A percentile compares a stretch with the other conserved stretches of the same genome.
Evolutionary conservation across 2,329 filamentous ascomycete genomes (phyloP).

Genomic region (Eutypella sp.): DNA sequence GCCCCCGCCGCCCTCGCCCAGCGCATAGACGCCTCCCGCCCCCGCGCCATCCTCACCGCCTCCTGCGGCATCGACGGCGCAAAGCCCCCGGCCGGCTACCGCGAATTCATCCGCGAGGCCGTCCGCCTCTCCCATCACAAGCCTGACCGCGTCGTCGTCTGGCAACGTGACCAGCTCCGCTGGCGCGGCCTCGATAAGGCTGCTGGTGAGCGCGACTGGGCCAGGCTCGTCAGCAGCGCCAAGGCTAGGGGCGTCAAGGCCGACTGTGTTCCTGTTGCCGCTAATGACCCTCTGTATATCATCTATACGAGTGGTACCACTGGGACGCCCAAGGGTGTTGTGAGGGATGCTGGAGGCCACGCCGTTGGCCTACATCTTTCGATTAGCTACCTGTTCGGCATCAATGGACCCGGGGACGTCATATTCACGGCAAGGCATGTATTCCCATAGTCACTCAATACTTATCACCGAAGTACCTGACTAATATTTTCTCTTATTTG

Average conservation of each 20-base stretch:
- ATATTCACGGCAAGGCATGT: constrained; percentile 43
- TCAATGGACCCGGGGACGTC: constrained; percentile 79
- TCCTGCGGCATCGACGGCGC: constrained; percentile 87
- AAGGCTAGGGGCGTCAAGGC: constrained; percentile 62
- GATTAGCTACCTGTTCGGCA: constrained; percentile 76
- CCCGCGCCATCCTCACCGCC: constrained; percentile 75
- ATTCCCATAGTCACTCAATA: constrained; percentile 1
- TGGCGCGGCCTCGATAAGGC: constrained; percentile 67
- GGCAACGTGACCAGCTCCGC: constrained; percentile 72
- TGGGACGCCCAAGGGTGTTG: constrained; percentile 66
- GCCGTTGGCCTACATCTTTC: constrained; percentile 80
- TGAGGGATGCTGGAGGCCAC: constrained; percentile 75
- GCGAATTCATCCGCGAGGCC: constrained; percentile 70
- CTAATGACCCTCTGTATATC: constrained; percentile 76
- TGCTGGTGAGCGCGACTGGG: constrained; percentile 75
- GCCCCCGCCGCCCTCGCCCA: constrained; percentile 77
- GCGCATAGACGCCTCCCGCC: constrained; percentile 76
- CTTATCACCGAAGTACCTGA: neutral
- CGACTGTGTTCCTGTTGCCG: constrained; percentile 71
- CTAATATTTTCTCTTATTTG: constrained; percentile 9
- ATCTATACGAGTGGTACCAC: constrained; percentile 75
- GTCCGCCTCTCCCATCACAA: constrained; percentile 64
- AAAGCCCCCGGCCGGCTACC: constrained; percentile 76
- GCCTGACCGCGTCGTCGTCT: constrained; percentile 68
- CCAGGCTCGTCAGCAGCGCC: constrained; percentile 67